Conservation (phyloP, 176 grass and related monocot genomes). For the Rhynchospora pubera region DNA sequence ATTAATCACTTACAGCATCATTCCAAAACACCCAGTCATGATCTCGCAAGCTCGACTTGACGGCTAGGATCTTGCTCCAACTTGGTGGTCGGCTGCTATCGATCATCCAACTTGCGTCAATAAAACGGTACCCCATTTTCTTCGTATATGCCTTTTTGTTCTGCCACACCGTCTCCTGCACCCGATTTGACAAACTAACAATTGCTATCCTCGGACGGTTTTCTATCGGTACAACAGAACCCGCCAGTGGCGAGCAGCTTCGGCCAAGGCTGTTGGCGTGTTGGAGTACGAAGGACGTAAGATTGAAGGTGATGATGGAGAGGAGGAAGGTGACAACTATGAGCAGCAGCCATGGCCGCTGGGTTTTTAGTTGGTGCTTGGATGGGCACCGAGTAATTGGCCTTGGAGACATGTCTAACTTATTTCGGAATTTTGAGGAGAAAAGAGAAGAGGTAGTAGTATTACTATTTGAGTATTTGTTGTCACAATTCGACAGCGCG, state of each 20-base stretch:
- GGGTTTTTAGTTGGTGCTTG: background rate
- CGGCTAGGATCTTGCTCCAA: slow-evolving; percentile 45
- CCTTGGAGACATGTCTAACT: background rate
- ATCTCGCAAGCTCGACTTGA: slow-evolving; percentile 20
- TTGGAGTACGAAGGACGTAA: slow-evolving; percentile 1
- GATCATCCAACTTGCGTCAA: slow-evolving; percentile 16
- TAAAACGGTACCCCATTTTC: slow-evolving; percentile 25
- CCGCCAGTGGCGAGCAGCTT: background rate
- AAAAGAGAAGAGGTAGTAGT: background rate
- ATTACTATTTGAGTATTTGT: background rate
- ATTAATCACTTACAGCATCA: slow-evolving; percentile 22
- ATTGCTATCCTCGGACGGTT: slow-evolving; percentile 22
- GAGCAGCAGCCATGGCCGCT: slow-evolving; percentile 13
- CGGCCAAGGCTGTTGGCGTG: slow-evolving; percentile 28
- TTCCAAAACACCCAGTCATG: slow-evolving; percentile 51
- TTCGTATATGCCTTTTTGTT: slow-evolving; percentile 26
- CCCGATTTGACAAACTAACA: slow-evolving; percentile 24
- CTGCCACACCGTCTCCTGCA: slow-evolving; percentile 5
- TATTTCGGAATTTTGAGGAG: background rate
- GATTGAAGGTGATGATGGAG: background rate
- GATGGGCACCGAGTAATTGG: background rate
- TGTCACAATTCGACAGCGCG: background rate
- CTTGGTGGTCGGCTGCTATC: slow-evolving; percentile 32
- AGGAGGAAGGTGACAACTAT: background rate
- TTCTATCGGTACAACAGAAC: background rate